Evolutionary conservation across 441 rosid genomes (phyloP).

Genomic region (Euphorbia corollata): DNA sequence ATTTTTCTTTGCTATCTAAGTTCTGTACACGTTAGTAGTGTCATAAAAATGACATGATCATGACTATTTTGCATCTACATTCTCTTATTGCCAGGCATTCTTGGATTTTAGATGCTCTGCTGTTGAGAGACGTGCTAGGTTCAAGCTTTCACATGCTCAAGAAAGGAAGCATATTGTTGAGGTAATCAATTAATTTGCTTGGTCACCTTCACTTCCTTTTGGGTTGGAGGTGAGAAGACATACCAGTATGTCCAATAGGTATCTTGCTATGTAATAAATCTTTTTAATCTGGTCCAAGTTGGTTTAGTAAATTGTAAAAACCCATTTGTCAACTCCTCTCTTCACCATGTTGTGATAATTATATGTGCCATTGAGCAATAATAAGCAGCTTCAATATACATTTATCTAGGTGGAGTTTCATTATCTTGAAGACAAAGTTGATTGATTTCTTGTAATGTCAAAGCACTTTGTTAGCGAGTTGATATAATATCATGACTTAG

Average conservation of each 20-base stretch:
- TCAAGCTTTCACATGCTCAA: slow-evolving; percentile 80
- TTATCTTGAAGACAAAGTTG: neutral
- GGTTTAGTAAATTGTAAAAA: too few species aligned
- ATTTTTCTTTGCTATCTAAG: neutral
- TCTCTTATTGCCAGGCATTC: slow-evolving; percentile 52
- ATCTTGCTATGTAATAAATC: neutral
- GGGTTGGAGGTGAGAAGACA: neutral
- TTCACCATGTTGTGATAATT: neutral
- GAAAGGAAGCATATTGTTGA: slow-evolving; percentile 82
- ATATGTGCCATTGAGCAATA: neutral
- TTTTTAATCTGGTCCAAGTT: neutral
- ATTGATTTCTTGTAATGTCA: neutral
- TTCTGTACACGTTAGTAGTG: neutral
- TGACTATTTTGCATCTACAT: neutral
- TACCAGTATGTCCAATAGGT: neutral
- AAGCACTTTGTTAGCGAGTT: neutral
- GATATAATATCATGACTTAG: neutral
- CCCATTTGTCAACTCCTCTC: neutral
- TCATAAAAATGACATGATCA: neutral
- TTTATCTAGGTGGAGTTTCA: neutral
- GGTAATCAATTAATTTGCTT: slow-evolving; percentile 26
- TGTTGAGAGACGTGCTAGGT: slow-evolving; percentile 78
- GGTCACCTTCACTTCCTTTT: neutral
- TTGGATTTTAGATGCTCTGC: slow-evolving; percentile 87
- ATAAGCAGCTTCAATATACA: neutral